Conservation (phyloP, 2,329 filamentous ascomycete species). For the Colletotrichum neosansevieriae region DNA sequence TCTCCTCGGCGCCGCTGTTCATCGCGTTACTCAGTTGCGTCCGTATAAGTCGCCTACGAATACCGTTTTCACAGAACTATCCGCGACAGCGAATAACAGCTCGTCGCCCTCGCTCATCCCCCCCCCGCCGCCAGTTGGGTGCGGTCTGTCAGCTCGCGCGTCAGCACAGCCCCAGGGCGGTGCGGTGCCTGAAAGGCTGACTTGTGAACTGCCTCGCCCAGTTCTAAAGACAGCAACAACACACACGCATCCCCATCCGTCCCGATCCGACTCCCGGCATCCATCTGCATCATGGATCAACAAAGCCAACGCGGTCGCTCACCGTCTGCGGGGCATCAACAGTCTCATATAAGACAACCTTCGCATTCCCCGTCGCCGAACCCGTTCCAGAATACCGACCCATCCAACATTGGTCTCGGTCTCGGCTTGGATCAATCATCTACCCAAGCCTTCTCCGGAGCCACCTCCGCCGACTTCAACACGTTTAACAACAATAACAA, state of each 20-base stretch:
- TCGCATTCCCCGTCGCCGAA: slow-evolving; percentile 73
- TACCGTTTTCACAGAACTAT: slow-evolving; percentile 24
- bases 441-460: slow-evolving; percentile 54
- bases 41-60: slow-evolving; percentile 1
- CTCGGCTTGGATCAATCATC: slow-evolving; percentile 67
- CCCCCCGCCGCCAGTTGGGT: slow-evolving; percentile 39
- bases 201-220: slow-evolving; percentile 58
- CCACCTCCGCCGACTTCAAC: slow-evolving; percentile 59
- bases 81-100: slow-evolving; percentile 35
- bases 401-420: slow-evolving; percentile 64
- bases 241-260: slow-evolving; percentile 35
- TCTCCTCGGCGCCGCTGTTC: slow-evolving; percentile 10
- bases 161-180: slow-evolving; percentile 58
- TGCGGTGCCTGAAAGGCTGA: slow-evolving; percentile 59
- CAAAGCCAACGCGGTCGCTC: slow-evolving; percentile 66
- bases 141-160: slow-evolving; percentile 46
- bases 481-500: slow-evolving; percentile 60
- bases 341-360: slow-evolving; percentile 73
- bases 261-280: slow-evolving; percentile 37
- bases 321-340: slow-evolving; percentile 69
- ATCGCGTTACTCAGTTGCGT: slow-evolving; percentile 11
- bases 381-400: slow-evolving; percentile 62
- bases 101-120: slow-evolving; percentile 27
- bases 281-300: slow-evolving; percentile 54
- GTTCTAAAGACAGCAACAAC: slow-evolving; percentile 52